A percentile compares a stretch with the other conserved stretches of the same genome.
phyloP scores from a whole-genome alignment of 441 rosid species.

The Isatis lusitanica region DNA sequence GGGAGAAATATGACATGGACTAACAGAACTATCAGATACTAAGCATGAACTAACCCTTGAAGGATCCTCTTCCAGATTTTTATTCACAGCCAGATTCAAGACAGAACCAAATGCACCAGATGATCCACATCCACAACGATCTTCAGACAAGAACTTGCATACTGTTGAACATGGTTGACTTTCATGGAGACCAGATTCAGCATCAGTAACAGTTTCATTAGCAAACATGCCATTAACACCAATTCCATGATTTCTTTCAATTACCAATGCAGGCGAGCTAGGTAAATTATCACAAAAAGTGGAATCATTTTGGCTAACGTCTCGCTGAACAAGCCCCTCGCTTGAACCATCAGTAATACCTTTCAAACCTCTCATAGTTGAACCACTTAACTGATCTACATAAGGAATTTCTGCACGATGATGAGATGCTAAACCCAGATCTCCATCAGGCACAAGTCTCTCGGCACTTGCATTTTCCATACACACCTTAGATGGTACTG shows the following conservation, averaged over 20 bases:
- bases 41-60: constrained; percentile 38
- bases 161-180: constrained; percentile 14
- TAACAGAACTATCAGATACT: constrained; percentile 35
- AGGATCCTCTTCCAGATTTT: constrained; percentile 31
- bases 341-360: constrained; percentile 30
- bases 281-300: constrained; percentile 38
- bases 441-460: constrained; percentile 14
- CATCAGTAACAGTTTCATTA: constrained; percentile 31
- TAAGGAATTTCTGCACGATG: constrained; percentile 37
- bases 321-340: constrained; percentile 32
- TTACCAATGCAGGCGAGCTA: constrained; percentile 32
- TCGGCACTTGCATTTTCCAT: constrained; percentile 17
- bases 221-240: constrained; percentile 33
- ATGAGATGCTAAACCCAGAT: constrained; percentile 22
- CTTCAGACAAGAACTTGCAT: constrained; percentile 15
- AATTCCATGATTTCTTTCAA: constrained; percentile 35
- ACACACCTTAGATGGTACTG: constrained; percentile 28
- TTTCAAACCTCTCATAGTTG: constrained; percentile 27
- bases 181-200: constrained; percentile 31
- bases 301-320: constrained; percentile 40
- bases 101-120: constrained; percentile 35
- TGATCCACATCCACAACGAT: constrained; percentile 37
- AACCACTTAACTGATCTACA: constrained; percentile 33
- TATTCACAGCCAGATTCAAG: constrained; percentile 39
- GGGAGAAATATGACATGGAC: constrained; percentile 32